Evolutionary conservation across 306 rosid species (phyloP).

Genomic region (Trifolium fragiferum): DNA sequence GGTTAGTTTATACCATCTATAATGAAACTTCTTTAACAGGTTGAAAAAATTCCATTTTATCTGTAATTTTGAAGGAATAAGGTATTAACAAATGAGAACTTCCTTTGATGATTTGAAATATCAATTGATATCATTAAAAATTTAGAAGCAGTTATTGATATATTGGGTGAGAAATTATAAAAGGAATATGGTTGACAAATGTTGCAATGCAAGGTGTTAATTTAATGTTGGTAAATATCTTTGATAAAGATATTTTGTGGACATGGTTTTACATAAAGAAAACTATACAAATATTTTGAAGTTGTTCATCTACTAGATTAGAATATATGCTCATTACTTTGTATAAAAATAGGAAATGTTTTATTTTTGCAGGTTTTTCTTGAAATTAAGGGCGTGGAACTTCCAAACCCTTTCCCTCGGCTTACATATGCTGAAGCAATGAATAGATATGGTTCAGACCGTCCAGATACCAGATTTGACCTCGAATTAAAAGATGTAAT

Average conservation of each 20-base stretch:
- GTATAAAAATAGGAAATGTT: constrained; percentile 15
- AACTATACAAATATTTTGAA: constrained; percentile 7
- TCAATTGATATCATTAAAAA: background rate
- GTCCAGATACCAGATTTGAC: constrained; percentile 89
- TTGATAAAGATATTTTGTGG: constrained; percentile 1
- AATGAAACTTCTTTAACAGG: constrained; percentile 18
- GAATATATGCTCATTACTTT: constrained; percentile 8
- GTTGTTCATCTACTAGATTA: constrained; percentile 24
- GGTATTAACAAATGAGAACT: constrained; percentile 7
- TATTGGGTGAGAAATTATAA: background rate
- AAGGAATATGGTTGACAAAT: too few relatives aligned
- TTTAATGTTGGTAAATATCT: background rate
- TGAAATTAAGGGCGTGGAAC: constrained; percentile 78
- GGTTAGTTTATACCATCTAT: constrained; percentile 53
- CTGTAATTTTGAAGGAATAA: constrained; percentile 3
- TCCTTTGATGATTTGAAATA: constrained; percentile 7
- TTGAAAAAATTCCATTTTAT: constrained; percentile 20
- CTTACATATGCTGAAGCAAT: constrained; percentile 97
- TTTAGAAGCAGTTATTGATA: constrained; percentile 21
- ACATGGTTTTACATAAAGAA: background rate
- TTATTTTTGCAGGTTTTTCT: constrained; percentile 75
- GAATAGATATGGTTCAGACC: constrained; percentile 87
- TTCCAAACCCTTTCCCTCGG: constrained; percentile 94
- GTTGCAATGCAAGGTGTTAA: constrained; percentile 1
- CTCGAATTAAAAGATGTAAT: constrained; percentile 90